Evolutionary conservation across 192 early-diverging fungal species (phyloP), one percentile per base, ranked within the genome.

Genomic region (Coemansia guatemalensis): DNA sequence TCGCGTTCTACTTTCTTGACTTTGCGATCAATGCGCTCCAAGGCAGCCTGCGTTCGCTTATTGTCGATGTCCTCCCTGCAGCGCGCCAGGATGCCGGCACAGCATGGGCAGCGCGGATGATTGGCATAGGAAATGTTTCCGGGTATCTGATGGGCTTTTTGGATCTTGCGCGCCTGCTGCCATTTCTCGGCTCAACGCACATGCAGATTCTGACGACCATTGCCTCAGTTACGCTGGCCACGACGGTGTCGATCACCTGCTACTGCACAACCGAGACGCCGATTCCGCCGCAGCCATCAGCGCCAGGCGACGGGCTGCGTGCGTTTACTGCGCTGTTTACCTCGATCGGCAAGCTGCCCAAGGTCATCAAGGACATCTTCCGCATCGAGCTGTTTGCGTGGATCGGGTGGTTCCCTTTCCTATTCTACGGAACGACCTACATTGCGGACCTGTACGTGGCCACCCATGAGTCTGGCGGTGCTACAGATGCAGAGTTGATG

Each of bases 361-460:
- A 12, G 4, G 82, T 88, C 8, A 82, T 96, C 23, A 89, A 90
- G 53, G 77, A 83, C 53, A 82, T 97, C 20, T 95, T 91, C 69
- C 89, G 90, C 58, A 85, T 93, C 12, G 95, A 99, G 68, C 91
- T 99, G 58, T 94, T 94, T 83, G 87, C 91, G 25, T 99, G 95
- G 95, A 88, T 96, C 71, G 95, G 91, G 9, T 95, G 95, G 92
- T 99, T 99, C 63, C 93, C 95, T 6, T 95, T 97, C 69, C 79
- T 99, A 8, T 97, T 97, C 65, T 99, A 96, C 75, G 86, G 89
- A 65, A 78, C 76, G 4, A 82, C 82, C 7, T 82, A 79, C 53
- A 72, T 83, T 9, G 82, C 80, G 24, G 65, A 71, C 21, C 60
- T 75, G 56, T 65, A 71, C 27, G 64, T 69, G 8, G 62, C 82